Conservation (phyloP, 345 rosid species). For the Aurinia saxatilis region DNA sequence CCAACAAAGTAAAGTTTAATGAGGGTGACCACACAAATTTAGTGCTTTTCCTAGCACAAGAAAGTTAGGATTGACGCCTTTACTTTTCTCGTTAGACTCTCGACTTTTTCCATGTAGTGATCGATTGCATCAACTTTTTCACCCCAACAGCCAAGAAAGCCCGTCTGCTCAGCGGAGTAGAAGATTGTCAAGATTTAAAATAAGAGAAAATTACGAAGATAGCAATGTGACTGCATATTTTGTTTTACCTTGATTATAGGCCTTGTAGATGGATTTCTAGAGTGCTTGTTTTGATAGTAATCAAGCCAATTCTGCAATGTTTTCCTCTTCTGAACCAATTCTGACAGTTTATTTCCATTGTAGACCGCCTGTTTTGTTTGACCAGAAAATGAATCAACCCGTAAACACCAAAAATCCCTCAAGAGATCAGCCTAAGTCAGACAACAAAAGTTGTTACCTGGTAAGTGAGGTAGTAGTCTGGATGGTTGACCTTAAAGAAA, state of each 20-base stretch:
- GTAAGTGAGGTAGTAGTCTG: slow-evolving; percentile 67
- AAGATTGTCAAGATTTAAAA: slow-evolving; percentile 4
- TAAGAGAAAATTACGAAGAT: too few relatives aligned
- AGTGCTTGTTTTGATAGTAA: slow-evolving; percentile 63
- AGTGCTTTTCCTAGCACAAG: background rate
- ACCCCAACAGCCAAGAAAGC: slow-evolving; percentile 73
- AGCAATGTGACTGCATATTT: background rate
- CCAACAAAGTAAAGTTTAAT: background rate
- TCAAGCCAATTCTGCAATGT: slow-evolving; percentile 78
- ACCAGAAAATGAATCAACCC: background rate
- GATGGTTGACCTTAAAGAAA: slow-evolving; percentile 87
- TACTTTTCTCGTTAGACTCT: slow-evolving; percentile 53
- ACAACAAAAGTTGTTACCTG: slow-evolving; percentile 49
- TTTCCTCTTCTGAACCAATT: slow-evolving; percentile 56
- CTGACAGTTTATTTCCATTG: slow-evolving; percentile 62
- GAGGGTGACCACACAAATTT: too few relatives aligned
- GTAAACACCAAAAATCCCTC: background rate
- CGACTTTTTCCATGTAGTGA: slow-evolving; percentile 50
- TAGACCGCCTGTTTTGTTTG: slow-evolving; percentile 55
- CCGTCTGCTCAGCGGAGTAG: slow-evolving; percentile 41
- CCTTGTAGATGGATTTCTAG: slow-evolving; percentile 51
- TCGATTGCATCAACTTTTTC: slow-evolving; percentile 70
- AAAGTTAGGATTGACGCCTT: background rate
- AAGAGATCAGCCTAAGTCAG: background rate
- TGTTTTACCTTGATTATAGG: slow-evolving; percentile 49